Evolutionary conservation across 208 protist genomes (phyloP).

Genomic region (Leishmania amazonensis): DNA sequence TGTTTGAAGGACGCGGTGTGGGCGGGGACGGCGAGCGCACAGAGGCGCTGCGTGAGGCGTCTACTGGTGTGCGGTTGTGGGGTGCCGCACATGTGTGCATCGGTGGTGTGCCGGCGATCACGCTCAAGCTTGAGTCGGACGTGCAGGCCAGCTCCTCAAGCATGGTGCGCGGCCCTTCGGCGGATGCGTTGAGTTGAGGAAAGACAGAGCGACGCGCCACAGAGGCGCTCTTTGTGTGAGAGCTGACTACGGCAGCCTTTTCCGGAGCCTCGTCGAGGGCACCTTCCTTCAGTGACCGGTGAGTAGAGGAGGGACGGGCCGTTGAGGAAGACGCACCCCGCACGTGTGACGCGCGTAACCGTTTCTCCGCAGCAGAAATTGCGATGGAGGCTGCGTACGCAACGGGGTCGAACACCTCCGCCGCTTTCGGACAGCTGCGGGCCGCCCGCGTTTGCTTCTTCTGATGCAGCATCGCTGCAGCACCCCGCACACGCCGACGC

Average conservation of each 20-base stretch:
- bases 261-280: background rate
- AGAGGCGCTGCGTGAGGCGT: background rate
- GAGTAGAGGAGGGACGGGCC: conserved; percentile 14
- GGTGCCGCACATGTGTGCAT: background rate
- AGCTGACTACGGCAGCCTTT: background rate
- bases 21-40: conserved; percentile 8
- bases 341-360: conserved; percentile 19
- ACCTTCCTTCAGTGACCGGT: background rate
- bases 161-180: background rate
- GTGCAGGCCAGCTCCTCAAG: conserved; percentile 27
- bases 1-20: background rate
- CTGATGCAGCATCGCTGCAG: background rate
- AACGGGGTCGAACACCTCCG: conserved; percentile 26
- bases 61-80: conserved; percentile 5
- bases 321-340: conserved; percentile 21
- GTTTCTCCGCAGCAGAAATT: conserved; percentile 25
- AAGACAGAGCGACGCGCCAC: background rate
- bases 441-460: background rate
- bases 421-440: background rate
- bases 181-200: background rate
- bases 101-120: background rate
- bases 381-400: conserved; percentile 39
- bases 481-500: background rate
- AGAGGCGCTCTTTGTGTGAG: background rate
- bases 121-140: conserved; percentile 19